Evolutionary conservation across 495 filamentous ascomycete genomes (phyloP).

Genomic region (Tetracladium setigerum): DNA sequence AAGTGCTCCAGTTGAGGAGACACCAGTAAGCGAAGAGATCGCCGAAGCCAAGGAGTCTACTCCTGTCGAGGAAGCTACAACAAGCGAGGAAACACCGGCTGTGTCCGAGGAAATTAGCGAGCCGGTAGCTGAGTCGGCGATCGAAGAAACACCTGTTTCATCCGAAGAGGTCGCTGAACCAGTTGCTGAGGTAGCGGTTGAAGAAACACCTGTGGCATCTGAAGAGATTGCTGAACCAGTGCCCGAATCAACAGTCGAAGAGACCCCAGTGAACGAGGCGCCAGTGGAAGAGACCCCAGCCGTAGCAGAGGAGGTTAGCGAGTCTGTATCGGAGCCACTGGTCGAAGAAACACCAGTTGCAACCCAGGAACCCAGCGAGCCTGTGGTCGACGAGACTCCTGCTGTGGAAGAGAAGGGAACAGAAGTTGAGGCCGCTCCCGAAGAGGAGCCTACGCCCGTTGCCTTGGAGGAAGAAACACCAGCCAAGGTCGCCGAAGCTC

Average conservation of each 20-base stretch:
- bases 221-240: neutral
- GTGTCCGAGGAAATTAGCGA: no score
- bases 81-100: neutral
- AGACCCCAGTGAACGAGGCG: neutral
- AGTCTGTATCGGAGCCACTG: neutral
- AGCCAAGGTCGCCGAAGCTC: no score
- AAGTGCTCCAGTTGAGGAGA: slow-evolving; percentile 1
- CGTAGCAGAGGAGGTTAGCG: neutral
- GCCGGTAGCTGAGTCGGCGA: neutral
- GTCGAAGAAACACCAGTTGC: neutral
- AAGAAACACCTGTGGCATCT: neutral
- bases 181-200: neutral
- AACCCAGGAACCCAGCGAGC: neutral
- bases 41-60: neutral
- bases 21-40: neutral
- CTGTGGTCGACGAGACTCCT: neutral
- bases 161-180: neutral
- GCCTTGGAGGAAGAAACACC: no score
- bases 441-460: no score
- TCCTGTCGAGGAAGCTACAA: neutral
- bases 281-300: neutral
- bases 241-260: neutral
- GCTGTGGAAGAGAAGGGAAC: neutral
- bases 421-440: slow-evolving; percentile 1
- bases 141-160: neutral